Percentiles rank a stretch among this genome's conserved stretches.
These are phyloP conservation scores for Paraconiothyrium sp. DNA, from an alignment of 2,329 filamentous ascomycete genomes.

Conservation along the genomic window DNA sequence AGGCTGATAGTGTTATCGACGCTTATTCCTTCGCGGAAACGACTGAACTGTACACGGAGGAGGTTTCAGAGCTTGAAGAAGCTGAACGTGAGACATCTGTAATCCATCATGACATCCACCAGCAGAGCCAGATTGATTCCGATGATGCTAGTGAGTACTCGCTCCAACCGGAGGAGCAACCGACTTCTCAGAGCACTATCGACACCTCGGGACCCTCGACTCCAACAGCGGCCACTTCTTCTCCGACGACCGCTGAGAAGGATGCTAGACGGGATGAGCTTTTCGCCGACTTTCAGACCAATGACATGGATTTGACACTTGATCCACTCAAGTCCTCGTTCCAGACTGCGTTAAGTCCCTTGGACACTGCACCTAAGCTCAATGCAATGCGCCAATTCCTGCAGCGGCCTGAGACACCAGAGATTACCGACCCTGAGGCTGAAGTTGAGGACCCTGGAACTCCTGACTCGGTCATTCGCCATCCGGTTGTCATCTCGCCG, in stretches of 20 bases:
- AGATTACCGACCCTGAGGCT: conserved; percentile 51
- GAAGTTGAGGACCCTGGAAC: conserved; percentile 67
- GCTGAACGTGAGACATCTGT: conserved; percentile 61
- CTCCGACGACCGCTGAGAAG: conserved; percentile 40
- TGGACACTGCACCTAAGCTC: conserved; percentile 48
- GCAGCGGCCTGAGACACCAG: conserved; percentile 63
- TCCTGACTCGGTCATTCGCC: conserved; percentile 89
- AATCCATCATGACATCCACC: conserved; percentile 61
- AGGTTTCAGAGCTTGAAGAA: conserved; percentile 54
- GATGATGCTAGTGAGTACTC: conserved; percentile 70
- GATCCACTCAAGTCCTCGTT: conserved; percentile 61
- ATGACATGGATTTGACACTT: conserved; percentile 65
- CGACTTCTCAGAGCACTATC: conserved; percentile 46
- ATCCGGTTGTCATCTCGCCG: conserved; percentile 62
- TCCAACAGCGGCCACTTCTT: conserved; percentile 49
- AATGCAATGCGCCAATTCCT: conserved; percentile 51
- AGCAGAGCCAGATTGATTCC: conserved; percentile 51
- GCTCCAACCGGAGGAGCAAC: conserved; percentile 50
- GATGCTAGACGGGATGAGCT: conserved; percentile 52
- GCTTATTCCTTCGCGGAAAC: conserved; percentile 66
- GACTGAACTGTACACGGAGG: conserved; percentile 68
- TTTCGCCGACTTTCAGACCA: conserved; percentile 60
- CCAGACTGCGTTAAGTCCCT: conserved; percentile 38
- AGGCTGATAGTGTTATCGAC: conserved; percentile 60
- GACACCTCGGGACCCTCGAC: conserved; percentile 58